Evolutionary conservation across 1,284 basidiomycete species (phyloP), one percentile per base, ranked within the genome.

Genomic region (Trametes hirsuta): DNA sequence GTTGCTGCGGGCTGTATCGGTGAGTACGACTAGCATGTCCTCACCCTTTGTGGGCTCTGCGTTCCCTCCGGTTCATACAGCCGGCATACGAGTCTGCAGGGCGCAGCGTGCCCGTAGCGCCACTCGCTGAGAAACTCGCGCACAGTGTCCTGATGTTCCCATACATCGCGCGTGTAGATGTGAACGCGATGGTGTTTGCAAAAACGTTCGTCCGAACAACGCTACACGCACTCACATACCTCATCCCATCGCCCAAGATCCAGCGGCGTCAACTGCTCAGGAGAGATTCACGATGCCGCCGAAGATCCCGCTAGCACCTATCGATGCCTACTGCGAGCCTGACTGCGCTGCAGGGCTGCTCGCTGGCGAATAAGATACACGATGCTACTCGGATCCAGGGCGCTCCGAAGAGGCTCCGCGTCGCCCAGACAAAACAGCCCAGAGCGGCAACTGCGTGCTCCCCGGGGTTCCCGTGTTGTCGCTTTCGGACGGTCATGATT

Each of bases 331-430:
- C 8, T 8, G 30, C 30, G 30, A 30, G 30, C 30, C 30, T 30
- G 30, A 30, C 30, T 30, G 30, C 30, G 30, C 30, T 30, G 30
- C 30, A 30, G 8, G 30, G 30, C 8, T 30, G 8, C 30, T 30
- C 30, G 30, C 30, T 4, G 30, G 30, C 30, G 30, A 30, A 30
- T 30, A 30, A 30, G 30, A 30, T 30, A 45, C 22, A 12, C 30
- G 18, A 21, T 15, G 37, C 15, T 6, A 15, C 24, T 11, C 18
- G 18, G 44, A 15, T 21, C 42, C 15, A 22, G 61, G 52, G 55
- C 55, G 59, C 49, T 39, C 62, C 62, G 62, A 64, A 35, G 47
- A 55, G 45, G 60, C 36, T 30, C 62, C 62, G 62, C 45, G 10
- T 24, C 50, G 41, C 37, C 8, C 21, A 4, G 46, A 52, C 42